Evolutionary conservation across 345 rosid genomes (phyloP), one percentile per base, ranked within the genome.

Genomic region (Turritis glabra): DNA sequence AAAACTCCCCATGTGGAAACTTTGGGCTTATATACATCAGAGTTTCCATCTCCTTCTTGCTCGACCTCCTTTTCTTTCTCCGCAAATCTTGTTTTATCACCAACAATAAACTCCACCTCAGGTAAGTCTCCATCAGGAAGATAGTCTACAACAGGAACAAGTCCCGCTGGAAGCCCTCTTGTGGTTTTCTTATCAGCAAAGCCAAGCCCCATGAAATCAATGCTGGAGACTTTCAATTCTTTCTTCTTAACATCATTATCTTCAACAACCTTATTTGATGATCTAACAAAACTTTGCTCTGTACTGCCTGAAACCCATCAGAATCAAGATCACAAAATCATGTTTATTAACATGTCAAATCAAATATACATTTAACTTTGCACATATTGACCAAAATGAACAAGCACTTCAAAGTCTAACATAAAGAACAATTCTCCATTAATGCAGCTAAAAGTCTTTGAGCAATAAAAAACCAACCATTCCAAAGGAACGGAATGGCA

Each of bases 1-100:
- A 88, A 88, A 71, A 93, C 96, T 60, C 98, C 97, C 97, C 97
- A 93, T 3, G 97, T 84, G 3, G 97, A 89, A 75, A 93, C 96
- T 83, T 81, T 89, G 3, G 97, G 98, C 78, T 88, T 88, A 77
- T 93, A 91, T n/a, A 87, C 48, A 33, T 87, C 87, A 2, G 71
- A 61, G 65, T 80, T 69, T 37, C 78, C 89, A 69, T 87, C 85
- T 41, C 70, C 72, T 23, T 25, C 26, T 19, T 79, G 82, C 60
- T 79, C 59, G 11, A 83, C 69, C 70, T 69, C 69, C 37, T 85
- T 80, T 7, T 40, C 82, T 50, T 66, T 53, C 58, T 86, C 74
- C 3, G 25, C 77, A 59, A 93, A 88, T 54, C 80, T 85, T 74
- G 85, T 79, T 35, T 85, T 73, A 74, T 91, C 94, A 64, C 98